Percentiles rank a stretch among this genome's conserved stretches.
phyloP scores from a whole-genome alignment of 1,284 basidiomycete species.

The Megacollybia platyphylla region DNA sequence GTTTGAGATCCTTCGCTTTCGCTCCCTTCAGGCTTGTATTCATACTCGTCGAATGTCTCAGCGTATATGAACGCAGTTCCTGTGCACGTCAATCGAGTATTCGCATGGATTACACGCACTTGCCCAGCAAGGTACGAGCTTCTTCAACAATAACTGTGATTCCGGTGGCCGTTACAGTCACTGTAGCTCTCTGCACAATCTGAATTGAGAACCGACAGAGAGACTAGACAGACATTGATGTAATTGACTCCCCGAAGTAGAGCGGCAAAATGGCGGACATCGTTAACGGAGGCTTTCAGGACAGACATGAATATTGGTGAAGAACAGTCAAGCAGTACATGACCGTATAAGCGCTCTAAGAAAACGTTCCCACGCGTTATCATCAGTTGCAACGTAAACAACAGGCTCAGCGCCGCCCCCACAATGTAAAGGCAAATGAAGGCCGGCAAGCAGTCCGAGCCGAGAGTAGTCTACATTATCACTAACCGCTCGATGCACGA shows the following conservation, averaged over 20 bases:
- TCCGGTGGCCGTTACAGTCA: conserved; percentile 59
- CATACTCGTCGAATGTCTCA: conserved; percentile 70
- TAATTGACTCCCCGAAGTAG: conserved; percentile 73
- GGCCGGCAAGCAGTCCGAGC: too few species aligned
- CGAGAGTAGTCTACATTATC: too few species aligned
- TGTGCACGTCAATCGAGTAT: conserved; percentile 15
- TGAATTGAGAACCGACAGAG: conserved; percentile 4
- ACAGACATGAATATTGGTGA: conserved; percentile 14
- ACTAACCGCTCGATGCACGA: too few species aligned
- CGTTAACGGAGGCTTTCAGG: conserved; percentile 64
- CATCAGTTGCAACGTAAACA: too few species aligned
- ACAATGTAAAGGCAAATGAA: too few species aligned
- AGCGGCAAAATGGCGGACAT: conserved; percentile 65
- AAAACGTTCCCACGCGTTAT: too few species aligned
- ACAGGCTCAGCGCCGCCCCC: too few species aligned
- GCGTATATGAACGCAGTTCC: conserved; percentile 80
- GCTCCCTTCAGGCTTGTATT: conserved; percentile 32
- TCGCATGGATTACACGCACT: conserved; percentile 9
- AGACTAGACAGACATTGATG: conserved; percentile 40
- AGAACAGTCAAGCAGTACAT: too few species aligned
- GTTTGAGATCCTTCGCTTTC: conserved; percentile 3
- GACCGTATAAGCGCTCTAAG: too few species aligned
- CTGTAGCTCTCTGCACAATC: conserved; percentile 54
- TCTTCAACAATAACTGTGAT: conserved; percentile 85
- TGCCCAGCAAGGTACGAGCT: conserved; percentile 66